phyloP scores from a whole-genome alignment of 768 basidiomycete species.

The Suillus plorans region DNA sequence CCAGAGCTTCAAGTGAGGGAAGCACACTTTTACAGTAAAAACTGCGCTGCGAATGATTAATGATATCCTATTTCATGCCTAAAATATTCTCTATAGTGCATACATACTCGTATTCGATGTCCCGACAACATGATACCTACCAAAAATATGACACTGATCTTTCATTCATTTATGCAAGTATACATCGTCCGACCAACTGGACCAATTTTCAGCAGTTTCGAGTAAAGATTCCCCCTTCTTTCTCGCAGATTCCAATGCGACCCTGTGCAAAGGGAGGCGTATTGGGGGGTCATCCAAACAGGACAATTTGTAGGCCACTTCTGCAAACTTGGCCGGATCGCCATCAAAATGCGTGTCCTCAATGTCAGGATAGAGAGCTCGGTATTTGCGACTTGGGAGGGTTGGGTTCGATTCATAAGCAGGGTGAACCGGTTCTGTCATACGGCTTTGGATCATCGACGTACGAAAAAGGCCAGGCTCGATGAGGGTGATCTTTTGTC shows the following conservation, averaged over 20 bases:
- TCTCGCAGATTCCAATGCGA: conserved; percentile 20
- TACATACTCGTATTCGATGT: neutral
- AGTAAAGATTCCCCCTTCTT: conserved; percentile 19
- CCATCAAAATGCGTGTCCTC: conserved; percentile 20
- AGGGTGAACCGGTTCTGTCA: conserved; percentile 16
- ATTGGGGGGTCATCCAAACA: conserved; percentile 16
- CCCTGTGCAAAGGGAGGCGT: conserved; percentile 23
- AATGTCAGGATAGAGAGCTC: conserved; percentile 18
- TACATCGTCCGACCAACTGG: conserved; percentile 24
- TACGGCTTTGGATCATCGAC: conserved; percentile 12
- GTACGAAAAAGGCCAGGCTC: conserved; percentile 27
- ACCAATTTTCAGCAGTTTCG: conserved; percentile 20
- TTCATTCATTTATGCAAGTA: conserved; percentile 14
- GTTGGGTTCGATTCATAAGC: conserved; percentile 23
- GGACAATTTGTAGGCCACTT: conserved; percentile 16
- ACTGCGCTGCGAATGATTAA: conserved; percentile 22
- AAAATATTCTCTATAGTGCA: neutral
- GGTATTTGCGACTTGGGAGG: conserved; percentile 23
- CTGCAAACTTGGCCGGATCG: conserved; percentile 25
- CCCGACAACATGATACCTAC: neutral
- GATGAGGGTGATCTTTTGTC: conserved; percentile 19
- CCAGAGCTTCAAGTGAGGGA: neutral
- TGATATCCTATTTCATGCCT: conserved; percentile 20
- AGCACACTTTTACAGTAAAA: conserved; percentile 15
- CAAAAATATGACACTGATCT: neutral